These are phyloP conservation scores for Hygrophila difformis DNA, from an alignment of 257 asterid genomes.

Conservation along the genomic window DNA sequence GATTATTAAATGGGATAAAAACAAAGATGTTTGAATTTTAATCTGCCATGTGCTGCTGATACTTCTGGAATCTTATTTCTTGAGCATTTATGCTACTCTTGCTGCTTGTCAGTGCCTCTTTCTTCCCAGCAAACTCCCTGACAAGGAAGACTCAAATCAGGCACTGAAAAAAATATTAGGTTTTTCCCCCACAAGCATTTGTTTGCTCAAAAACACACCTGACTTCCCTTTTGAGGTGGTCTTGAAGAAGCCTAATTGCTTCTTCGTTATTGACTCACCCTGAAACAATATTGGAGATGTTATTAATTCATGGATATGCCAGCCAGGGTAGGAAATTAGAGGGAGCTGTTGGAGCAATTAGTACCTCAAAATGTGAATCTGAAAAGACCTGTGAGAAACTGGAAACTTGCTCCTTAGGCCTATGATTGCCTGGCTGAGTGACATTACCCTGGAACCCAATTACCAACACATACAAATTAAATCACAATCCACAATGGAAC, in stretches of 20 bases:
- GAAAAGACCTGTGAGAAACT: conserved; percentile 33
- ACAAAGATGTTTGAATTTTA: conserved; percentile 40
- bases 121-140: conserved; percentile 56
- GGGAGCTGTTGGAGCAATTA: no score
- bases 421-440: conserved; percentile 18
- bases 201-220: conserved; percentile 25
- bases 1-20: conserved; percentile 25
- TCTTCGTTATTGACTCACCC: conserved; percentile 55
- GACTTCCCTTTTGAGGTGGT: conserved; percentile 41
- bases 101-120: conserved; percentile 39
- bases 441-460: conserved; percentile 38
- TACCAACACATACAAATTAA: background rate
- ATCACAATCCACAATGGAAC: background rate
- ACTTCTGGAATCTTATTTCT: conserved; percentile 22
- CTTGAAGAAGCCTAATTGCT: conserved; percentile 47
- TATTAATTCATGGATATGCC: no score
- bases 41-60: conserved; percentile 27
- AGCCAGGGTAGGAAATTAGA: no score
- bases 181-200: background rate
- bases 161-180: background rate
- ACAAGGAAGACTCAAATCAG: background rate
- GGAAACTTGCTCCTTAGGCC: conserved; percentile 28
- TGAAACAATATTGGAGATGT: conserved; percentile 8
- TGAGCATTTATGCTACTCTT: conserved; percentile 8
- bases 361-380: conserved; percentile 13